These are phyloP conservation scores for Diplocarpon rosae DNA, from an alignment of 2,329 filamentous ascomycete genomes.

Conservation along the genomic window DNA sequence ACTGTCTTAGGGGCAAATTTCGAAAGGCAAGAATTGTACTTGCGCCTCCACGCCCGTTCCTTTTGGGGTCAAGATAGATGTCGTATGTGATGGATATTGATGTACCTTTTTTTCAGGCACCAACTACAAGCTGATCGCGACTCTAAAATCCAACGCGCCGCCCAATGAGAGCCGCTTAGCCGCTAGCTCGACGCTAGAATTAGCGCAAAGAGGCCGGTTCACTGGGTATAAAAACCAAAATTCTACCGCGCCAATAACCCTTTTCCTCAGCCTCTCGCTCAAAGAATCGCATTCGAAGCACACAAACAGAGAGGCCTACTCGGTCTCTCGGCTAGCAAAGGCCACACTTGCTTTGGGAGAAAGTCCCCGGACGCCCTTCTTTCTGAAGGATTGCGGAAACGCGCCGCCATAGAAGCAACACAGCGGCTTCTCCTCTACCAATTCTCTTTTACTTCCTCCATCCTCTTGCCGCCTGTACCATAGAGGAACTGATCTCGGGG, in stretches of 20 bases:
- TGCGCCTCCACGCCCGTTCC: background rate
- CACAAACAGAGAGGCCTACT: constrained; percentile 61
- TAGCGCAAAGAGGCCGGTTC: background rate
- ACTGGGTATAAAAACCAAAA: constrained; percentile 1
- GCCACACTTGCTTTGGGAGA: constrained; percentile 81
- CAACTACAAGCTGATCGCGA: constrained; percentile 7
- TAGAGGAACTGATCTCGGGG: constrained; percentile 23
- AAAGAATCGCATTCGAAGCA: constrained; percentile 99
- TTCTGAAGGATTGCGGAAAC: constrained; percentile 67
- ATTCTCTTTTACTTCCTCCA: constrained; percentile 37
- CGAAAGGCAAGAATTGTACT: background rate
- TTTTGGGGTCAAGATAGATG: constrained; percentile 1
- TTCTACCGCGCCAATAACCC: constrained; percentile 10
- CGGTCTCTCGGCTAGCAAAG: constrained; percentile 29
- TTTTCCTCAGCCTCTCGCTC: constrained; percentile 66
- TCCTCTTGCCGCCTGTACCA: constrained; percentile 28
- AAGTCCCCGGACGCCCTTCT: constrained; percentile 95
- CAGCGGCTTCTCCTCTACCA: constrained; percentile 67
- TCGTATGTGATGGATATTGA: background rate
- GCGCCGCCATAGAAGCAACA: constrained; percentile 98
- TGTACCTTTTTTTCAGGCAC: constrained; percentile 7
- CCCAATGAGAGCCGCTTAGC: background rate
- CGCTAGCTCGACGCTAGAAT: constrained; percentile 4
- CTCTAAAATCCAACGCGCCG: constrained; percentile 4
- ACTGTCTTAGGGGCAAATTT: background rate